Evolutionary conservation across 1,284 basidiomycete genomes (phyloP), one percentile per base, ranked within the genome.

Genomic region (Coniophora puteana): DNA sequence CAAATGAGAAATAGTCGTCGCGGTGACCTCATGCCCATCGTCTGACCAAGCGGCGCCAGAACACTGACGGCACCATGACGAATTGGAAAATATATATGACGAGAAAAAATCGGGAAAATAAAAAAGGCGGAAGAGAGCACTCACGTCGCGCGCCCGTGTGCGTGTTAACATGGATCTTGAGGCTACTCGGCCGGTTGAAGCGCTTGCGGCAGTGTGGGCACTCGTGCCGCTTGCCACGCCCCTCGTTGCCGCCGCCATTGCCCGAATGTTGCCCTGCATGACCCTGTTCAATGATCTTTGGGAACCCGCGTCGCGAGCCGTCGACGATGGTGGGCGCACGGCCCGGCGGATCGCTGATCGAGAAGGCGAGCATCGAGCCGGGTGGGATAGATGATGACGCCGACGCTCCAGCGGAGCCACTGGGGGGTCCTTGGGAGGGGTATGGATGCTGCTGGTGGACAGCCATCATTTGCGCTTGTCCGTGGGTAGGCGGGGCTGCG

Each of bases 151-250:
- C 83, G 14, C 84, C 84, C 13, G 84, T 87, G 59, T 88, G 85
- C 3, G 81, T 86, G 54, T 88, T 86, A 51, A 80, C 71, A 58
- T 88, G 84, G 44, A 85, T 87, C 44, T 74, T 68, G 44, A 88
- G 69, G 55, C 83, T 86, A 50, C 84, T 88, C 4, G 84, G 85
- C 7, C 85, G 72, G 58, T 86, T 87, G 67, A 88, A 88, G 20
- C 81, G 69, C 59, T 85, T 84, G 45, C 65, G 65, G 59, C 84
- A 88, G 28, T 74, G 76, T 0, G 72, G 69, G 48, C 83, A 87
- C 28, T 76, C 67, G 48, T 87, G 82, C 51, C 76, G 74, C 51
- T 77, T 75, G 26, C 57, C 60, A 40, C 57, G 51, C 5, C 57
- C 57, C 58, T 12, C 50, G 49, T 32, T 62, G 60, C 4, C 62